Evolutionary conservation across 345 rosid genomes (phyloP).

Genomic region (Pistacia atlantica): DNA sequence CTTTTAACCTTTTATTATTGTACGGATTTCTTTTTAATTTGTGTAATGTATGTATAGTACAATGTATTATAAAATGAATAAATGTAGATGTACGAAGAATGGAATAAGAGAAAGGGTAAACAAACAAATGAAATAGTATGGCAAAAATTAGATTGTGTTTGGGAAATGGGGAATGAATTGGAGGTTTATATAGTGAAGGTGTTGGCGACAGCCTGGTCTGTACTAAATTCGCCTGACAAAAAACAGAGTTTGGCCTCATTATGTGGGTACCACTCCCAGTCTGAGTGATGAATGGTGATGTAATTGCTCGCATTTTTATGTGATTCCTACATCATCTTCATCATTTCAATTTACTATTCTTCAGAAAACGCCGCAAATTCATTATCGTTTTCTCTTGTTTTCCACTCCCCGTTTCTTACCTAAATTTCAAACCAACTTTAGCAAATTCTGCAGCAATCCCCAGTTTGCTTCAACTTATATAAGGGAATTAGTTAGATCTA

Average conservation of each 20-base stretch:
- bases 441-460: too few species aligned
- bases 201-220: neutral
- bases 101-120: too few species aligned
- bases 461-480: too few species aligned
- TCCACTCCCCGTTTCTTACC: neutral
- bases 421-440: too few species aligned
- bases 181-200: neutral
- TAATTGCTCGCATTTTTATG: conserved; percentile 12
- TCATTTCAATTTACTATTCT: neutral
- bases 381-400: neutral
- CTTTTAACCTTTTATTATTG: too few species aligned
- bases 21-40: too few species aligned
- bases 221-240: conserved; percentile 20
- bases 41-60: too few species aligned
- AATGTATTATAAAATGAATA: too few species aligned
- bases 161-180: neutral
- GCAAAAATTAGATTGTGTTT: too few species aligned
- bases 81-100: too few species aligned
- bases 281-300: neutral
- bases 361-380: conserved; percentile 3
- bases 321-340: neutral
- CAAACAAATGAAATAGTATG: too few species aligned
- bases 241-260: neutral
- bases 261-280: neutral
- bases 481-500: too few species aligned